Percentiles rank a stretch among this genome's conserved stretches.
These are phyloP conservation scores for Trypanosoma avium DNA, from an alignment of 208 protist species.

Conservation along the genomic window DNA sequence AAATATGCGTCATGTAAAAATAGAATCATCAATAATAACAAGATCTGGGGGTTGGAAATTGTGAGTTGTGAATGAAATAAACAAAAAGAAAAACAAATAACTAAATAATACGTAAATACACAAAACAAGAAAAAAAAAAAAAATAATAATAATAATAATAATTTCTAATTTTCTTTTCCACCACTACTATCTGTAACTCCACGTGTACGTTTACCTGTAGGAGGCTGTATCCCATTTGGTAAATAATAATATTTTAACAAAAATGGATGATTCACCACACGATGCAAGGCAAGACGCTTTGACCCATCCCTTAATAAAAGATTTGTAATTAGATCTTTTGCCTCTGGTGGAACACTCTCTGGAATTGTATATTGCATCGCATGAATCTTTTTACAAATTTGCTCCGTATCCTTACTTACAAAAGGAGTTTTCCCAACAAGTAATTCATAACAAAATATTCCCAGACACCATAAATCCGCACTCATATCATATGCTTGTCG, in stretches of 20 bases:
- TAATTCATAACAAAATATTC: constrained; percentile 97
- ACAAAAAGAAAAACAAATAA: background rate
- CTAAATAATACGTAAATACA: constrained; percentile 12
- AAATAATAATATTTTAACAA: constrained; percentile 91
- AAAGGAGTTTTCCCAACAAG: constrained; percentile 96
- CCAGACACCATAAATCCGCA: constrained; percentile 96
- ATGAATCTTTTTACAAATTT: constrained; percentile 92
- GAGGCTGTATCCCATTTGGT: constrained; percentile 78
- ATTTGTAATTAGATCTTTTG: constrained; percentile 86
- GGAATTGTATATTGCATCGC: constrained; percentile 90
- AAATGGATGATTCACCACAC: constrained; percentile 85
- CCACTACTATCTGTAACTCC: constrained; percentile 3
- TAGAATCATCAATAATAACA: no score
- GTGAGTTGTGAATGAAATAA: no score
- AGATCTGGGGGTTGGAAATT: no score
- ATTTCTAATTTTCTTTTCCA: constrained; percentile 27
- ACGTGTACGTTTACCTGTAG: constrained; percentile 71
- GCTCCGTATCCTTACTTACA: constrained; percentile 78
- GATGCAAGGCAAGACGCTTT: constrained; percentile 77
- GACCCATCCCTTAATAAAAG: constrained; percentile 71
- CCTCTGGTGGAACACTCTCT: constrained; percentile 73
- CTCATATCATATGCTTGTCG: constrained; percentile 85
- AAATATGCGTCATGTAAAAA: no score
- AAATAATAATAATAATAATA: background rate
- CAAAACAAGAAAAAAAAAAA: background rate